Percentiles rank a stretch among this genome's conserved stretches.
phyloP scores from a whole-genome alignment of 768 basidiomycete species.

The Candolleomyces eurysporus region DNA sequence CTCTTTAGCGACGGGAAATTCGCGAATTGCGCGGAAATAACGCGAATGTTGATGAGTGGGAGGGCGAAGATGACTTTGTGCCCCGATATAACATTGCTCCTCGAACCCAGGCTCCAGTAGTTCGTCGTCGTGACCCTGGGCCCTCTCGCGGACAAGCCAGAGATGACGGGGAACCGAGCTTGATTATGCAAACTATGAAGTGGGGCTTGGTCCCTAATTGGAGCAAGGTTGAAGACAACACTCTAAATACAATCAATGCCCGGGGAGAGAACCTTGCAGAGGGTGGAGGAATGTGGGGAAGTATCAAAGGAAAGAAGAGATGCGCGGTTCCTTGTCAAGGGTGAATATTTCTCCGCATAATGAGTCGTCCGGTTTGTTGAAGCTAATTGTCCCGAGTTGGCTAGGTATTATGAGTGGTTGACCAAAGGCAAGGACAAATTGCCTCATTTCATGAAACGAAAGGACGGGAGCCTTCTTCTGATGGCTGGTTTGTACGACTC shows the following conservation, averaged over 20 bases:
- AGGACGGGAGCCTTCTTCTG: conserved; percentile 66
- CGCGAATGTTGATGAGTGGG: conserved; percentile 54
- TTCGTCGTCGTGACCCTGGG: conserved; percentile 41
- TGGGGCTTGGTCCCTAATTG: conserved; percentile 91
- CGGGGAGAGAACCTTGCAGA: conserved; percentile 77
- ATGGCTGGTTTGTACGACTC: conserved; percentile 88
- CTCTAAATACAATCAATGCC: conserved; percentile 86
- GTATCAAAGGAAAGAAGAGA: conserved; percentile 76
- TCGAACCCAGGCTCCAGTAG: conserved; percentile 72
- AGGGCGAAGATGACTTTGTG: conserved; percentile 55
- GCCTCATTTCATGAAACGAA: conserved; percentile 78
- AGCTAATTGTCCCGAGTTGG: neutral
- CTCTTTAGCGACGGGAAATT: conserved; percentile 38
- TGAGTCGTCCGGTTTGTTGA: no score
- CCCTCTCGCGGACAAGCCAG: neutral
- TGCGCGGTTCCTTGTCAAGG: conserved; percentile 77
- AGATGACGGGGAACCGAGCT: conserved; percentile 15
- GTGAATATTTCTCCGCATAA: conserved; percentile 8
- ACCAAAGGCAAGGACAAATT: conserved; percentile 76
- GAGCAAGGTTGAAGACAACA: conserved; percentile 70
- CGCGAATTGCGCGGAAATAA: conserved; percentile 42
- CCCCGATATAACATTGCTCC: conserved; percentile 85
- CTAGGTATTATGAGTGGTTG: conserved; percentile 93
- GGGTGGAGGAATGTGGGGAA: conserved; percentile 82
- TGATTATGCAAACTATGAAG: conserved; percentile 78